These are phyloP conservation scores for Amoebophrya sp. DNA, from an alignment of 169 alveolate genomes.

Conservation along the genomic window DNA sequence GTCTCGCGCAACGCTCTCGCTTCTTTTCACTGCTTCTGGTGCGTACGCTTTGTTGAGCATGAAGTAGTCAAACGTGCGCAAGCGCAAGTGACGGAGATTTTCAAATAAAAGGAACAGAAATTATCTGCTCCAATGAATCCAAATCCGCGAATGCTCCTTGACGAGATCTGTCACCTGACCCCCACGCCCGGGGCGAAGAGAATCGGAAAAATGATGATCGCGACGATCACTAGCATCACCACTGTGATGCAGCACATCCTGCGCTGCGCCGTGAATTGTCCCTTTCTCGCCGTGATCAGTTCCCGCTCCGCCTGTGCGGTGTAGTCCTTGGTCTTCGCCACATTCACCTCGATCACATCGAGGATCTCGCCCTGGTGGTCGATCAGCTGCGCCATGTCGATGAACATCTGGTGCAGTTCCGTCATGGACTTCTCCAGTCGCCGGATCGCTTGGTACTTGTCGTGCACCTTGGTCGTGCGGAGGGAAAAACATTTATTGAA, in stretches of 20 bases:
- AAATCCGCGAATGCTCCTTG: too few species aligned
- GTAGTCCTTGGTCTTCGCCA: constrained; percentile 30
- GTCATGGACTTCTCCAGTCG: background rate
- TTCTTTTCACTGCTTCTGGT: too few species aligned
- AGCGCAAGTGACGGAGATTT: too few species aligned
- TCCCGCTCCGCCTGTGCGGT: constrained; percentile 14
- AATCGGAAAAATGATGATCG: background rate
- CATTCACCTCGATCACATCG: constrained; percentile 41
- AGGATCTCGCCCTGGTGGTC: constrained; percentile 49
- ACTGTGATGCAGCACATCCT: background rate
- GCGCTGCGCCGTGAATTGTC: background rate
- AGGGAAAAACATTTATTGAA: too few species aligned
- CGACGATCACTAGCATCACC: background rate
- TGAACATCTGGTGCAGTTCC: constrained; percentile 48
- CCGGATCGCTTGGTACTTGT: background rate
- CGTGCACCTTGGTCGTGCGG: too few species aligned
- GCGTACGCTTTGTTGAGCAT: too few species aligned
- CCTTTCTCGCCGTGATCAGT: background rate
- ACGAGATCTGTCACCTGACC: too few species aligned
- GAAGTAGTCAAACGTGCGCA: too few species aligned
- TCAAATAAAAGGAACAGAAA: too few species aligned
- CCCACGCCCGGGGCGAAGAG: background rate
- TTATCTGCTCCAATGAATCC: too few species aligned
- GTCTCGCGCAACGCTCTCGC: too few species aligned
- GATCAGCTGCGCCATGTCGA: constrained; percentile 46